phyloP scores from a whole-genome alignment of 257 asterid genomes.

The Nicotiana undulata region DNA sequence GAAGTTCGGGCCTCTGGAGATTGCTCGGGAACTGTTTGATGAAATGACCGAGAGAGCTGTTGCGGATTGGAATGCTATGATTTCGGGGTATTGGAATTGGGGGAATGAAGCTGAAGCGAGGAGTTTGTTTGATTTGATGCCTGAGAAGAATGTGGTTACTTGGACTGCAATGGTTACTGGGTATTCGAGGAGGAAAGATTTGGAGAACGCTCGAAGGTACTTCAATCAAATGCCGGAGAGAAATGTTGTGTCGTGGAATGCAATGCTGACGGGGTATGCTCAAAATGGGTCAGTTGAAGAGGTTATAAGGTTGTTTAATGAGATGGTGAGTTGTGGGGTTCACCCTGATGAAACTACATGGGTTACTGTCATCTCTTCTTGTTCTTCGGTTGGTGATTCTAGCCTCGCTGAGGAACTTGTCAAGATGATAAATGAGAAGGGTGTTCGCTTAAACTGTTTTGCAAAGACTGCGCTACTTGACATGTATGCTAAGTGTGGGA shows the following conservation, averaged over 20 bases:
- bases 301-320: constrained; percentile 39
- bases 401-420: constrained; percentile 33
- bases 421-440: constrained; percentile 29
- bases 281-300: constrained; percentile 48
- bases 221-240: constrained; percentile 58
- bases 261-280: constrained; percentile 66
- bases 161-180: constrained; percentile 81
- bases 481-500: constrained; percentile 68
- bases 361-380: constrained; percentile 55
- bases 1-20: constrained; percentile 51
- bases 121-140: constrained; percentile 45
- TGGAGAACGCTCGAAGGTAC: constrained; percentile 46
- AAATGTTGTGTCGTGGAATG: constrained; percentile 66
- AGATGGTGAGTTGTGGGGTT: constrained; percentile 45
- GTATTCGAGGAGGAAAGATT: constrained; percentile 44
- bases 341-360: constrained; percentile 52
- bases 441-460: constrained; percentile 25
- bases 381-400: constrained; percentile 47
- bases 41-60: constrained; percentile 42
- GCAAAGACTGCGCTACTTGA: constrained; percentile 64
- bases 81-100: constrained; percentile 68
- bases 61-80: constrained; percentile 65
- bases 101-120: constrained; percentile 40
- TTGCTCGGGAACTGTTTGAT: constrained; percentile 54
- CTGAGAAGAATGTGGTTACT: constrained; percentile 49